Percentiles rank a stretch among this genome's conserved stretches.
phyloP scores from a whole-genome alignment of 805 yeast species.

The Ogataea naganishii region DNA sequence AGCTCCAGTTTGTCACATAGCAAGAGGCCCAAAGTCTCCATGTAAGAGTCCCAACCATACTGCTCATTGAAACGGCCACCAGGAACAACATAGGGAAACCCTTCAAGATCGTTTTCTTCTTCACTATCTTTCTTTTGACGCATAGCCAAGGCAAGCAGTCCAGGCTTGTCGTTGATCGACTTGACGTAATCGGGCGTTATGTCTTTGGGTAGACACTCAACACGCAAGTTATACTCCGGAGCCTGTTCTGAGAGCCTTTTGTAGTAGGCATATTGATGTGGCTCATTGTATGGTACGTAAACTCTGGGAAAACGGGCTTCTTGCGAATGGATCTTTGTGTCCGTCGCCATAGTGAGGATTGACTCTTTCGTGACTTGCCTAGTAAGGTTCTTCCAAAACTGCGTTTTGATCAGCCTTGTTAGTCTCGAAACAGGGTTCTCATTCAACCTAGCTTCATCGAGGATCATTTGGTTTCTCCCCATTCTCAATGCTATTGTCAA shows the following conservation, averaged over 20 bases:
- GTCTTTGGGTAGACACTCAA: conserved; percentile 64
- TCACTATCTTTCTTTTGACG: conserved; percentile 26
- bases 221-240: conserved; percentile 56
- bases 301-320: conserved; percentile 62
- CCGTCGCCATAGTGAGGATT: conserved; percentile 64
- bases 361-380: conserved; percentile 56
- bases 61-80: conserved; percentile 96
- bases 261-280: conserved; percentile 69
- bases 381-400: conserved; percentile 76
- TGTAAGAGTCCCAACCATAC: conserved; percentile 97
- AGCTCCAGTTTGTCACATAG: conserved; percentile 56
- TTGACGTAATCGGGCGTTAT: conserved; percentile 73
- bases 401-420: conserved; percentile 60
- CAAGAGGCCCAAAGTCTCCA: conserved; percentile 78
- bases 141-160: conserved; percentile 76
- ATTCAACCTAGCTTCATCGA: conserved; percentile 76
- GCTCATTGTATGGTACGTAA: conserved; percentile 63
- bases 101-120: conserved; percentile 31
- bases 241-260: conserved; percentile 38
- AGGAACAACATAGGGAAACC: conserved; percentile 88
- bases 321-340: conserved; percentile 63
- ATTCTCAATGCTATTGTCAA: conserved; percentile 75
- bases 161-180: conserved; percentile 76
- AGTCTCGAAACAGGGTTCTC: conserved; percentile 83
- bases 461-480: conserved; percentile 67